Evolutionary conservation across 352 stramenopile species (phyloP), one percentile per base, ranked within the genome.

Genomic region (Pythium aristosporum): DNA sequence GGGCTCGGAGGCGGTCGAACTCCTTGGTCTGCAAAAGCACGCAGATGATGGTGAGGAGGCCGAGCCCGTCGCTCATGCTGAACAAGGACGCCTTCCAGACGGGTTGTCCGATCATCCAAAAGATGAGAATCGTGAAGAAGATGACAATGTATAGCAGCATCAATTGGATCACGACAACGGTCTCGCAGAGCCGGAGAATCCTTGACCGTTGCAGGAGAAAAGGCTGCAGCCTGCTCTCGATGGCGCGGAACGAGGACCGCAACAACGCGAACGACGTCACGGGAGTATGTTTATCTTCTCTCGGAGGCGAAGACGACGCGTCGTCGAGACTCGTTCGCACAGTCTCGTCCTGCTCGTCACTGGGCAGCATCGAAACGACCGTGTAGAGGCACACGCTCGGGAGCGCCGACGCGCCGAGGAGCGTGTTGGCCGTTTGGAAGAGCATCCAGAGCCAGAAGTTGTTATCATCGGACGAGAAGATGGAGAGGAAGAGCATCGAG

Each of bases 101-200:
- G 20, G 48, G 18, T 13, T 72, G 47, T n/a, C 47, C 50, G 1
- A 43, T 7, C n/a, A 41, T 20, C 46, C 44, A 61, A 12, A 59
- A 28, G 15, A 59, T 12, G 7, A 49, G 1, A 8, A 70, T 20
- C 5, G 28, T 18, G 9, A 51, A 12, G 0, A 59, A 18, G 20
- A 75, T 37, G 18, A 72, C 25, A 7, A 56, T 39, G 30, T 70
- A 64, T 11, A 72, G 53, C 71, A 49, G 72, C 68, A 91, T 66
- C 15, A 67, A 85, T 57, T 89, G 78, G 18, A 89, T 63, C 47
- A 91, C 69, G 28, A 88, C 74, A 60, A 87, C 65, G n/a, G 77
- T 58, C 49, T 94, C 85, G 61, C 87, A 89, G n/a, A 86, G 37
- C 11, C 72, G 74, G 25, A 94, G 64, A 28, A 82, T 61, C 5